Conservation (phyloP, 768 basidiomycete species). For the Agaricus blazei region DNA sequence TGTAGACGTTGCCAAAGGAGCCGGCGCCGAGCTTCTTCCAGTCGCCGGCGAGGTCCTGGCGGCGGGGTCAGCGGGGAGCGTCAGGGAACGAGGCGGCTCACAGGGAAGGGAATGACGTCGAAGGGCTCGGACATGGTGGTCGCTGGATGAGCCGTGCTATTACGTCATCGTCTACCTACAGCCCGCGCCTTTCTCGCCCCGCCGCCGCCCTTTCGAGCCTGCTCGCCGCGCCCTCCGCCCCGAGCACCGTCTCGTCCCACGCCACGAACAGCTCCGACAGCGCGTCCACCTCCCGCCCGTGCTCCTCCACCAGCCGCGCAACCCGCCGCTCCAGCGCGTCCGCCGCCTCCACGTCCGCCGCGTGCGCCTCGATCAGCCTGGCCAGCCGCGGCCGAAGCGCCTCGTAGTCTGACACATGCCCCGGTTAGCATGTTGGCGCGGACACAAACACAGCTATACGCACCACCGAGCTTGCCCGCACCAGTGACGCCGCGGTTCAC, state of each 20-base stretch:
- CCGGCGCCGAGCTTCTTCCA: constrained; percentile 92
- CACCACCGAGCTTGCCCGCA: constrained; percentile 68
- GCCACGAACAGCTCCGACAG: constrained; percentile 80
- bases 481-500: constrained; percentile 67
- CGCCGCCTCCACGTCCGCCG: constrained; percentile 54
- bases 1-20: constrained; percentile 91
- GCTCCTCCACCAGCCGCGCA: constrained; percentile 57
- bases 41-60: constrained; percentile 77
- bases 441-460: constrained; percentile 6
- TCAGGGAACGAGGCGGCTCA: constrained; percentile 33
- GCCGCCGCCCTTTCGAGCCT: constrained; percentile 45
- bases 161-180: no score
- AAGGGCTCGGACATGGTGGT: constrained; percentile 59
- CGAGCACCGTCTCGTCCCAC: constrained; percentile 77
- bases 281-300: constrained; percentile 73
- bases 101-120: constrained; percentile 81
- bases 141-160: not conserved
- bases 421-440: not conserved
- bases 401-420: constrained; percentile 46
- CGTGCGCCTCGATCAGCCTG: constrained; percentile 49
- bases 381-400: constrained; percentile 64
- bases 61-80: constrained; percentile 7
- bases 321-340: constrained; percentile 62
- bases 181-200: no score
- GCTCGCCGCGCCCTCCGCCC: constrained; percentile 54